These are phyloP conservation scores for Apiospora sp. DNA, from an alignment of 2,329 filamentous ascomycete genomes.

Conservation along the genomic window DNA sequence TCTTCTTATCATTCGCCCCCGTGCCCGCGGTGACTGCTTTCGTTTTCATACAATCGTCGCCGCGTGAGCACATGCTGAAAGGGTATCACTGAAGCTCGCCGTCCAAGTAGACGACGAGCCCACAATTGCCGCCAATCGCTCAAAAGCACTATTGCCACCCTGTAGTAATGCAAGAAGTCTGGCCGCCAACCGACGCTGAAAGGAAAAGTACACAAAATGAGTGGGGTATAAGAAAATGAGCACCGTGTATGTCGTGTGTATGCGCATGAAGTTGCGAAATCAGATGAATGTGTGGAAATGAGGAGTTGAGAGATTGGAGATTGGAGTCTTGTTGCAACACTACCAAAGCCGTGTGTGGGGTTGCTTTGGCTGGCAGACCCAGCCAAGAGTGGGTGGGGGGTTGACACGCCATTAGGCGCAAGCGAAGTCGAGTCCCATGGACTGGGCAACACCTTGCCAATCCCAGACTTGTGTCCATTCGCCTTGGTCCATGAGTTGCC, in stretches of 20 bases:
- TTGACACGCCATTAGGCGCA: conserved; percentile 45
- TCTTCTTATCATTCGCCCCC: not conserved
- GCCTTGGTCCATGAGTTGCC: conserved; percentile 64
- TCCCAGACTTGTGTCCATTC: conserved; percentile 70
- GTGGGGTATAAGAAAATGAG: conserved; percentile 22
- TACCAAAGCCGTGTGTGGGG: not conserved
- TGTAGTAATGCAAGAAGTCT: conserved; percentile 18
- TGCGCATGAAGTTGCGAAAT: not conserved
- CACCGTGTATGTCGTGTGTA: conserved; percentile 6
- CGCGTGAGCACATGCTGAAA: conserved; percentile 19
- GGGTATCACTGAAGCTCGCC: conserved; percentile 13
- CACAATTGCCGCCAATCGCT: conserved; percentile 21
- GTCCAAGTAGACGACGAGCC: conserved; percentile 2
- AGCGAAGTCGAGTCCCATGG: conserved; percentile 64
- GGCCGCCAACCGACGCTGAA: conserved; percentile 12
- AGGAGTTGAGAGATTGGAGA: not conserved
- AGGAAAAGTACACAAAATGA: conserved; percentile 1
- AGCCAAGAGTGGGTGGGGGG: not conserved
- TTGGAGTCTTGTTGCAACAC: not conserved
- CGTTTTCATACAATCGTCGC: conserved; percentile 14
- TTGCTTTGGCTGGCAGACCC: not conserved
- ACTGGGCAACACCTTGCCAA: conserved; percentile 65
- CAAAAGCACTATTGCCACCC: conserved; percentile 18
- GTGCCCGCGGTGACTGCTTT: conserved; percentile 20
- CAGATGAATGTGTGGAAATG: not conserved